Conservation (phyloP, 2,329 filamentous ascomycete species). For the Neurospora sp. region DNA sequence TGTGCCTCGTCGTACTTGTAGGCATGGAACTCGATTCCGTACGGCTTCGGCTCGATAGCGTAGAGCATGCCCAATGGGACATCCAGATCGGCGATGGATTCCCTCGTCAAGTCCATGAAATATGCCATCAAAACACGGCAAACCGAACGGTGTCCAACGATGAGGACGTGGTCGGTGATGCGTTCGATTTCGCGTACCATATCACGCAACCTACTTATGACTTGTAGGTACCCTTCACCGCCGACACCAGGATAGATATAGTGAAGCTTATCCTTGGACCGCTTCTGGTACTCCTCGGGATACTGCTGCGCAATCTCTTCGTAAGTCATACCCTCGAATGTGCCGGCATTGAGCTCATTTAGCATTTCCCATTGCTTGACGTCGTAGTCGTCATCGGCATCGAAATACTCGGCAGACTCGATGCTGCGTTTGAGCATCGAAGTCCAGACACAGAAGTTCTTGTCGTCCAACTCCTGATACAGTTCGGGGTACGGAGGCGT, state of each 20-base stretch:
- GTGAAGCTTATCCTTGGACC: constrained; percentile 77
- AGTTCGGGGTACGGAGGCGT: constrained; percentile 92
- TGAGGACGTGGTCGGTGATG: constrained; percentile 88
- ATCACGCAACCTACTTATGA: constrained; percentile 88
- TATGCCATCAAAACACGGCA: constrained; percentile 90
- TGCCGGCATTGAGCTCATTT: constrained; percentile 88
- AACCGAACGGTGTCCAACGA: constrained; percentile 87
- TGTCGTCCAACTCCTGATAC: constrained; percentile 58
- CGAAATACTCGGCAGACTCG: constrained; percentile 81
- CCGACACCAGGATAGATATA: constrained; percentile 96
- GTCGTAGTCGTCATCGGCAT: constrained; percentile 85
- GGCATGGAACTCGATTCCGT: constrained; percentile 93
- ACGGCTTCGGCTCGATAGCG: constrained; percentile 92
- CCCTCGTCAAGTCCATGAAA: constrained; percentile 83
- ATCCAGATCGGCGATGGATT: constrained; percentile 90
- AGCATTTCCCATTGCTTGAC: constrained; percentile 97
- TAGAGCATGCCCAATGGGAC: constrained; percentile 91
- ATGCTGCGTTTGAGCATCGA: constrained; percentile 90
- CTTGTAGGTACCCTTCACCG: constrained; percentile 91
- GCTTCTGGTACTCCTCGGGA: constrained; percentile 71
- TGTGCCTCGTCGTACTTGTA: constrained; percentile 76
- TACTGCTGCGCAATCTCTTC: constrained; percentile 73
- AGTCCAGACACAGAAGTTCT: constrained; percentile 97
- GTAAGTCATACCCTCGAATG: constrained; percentile 93
- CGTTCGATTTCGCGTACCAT: constrained; percentile 97